Conservation (phyloP, 1,139 yeast genomes). For the Protomyces arabidopsidicola region DNA sequence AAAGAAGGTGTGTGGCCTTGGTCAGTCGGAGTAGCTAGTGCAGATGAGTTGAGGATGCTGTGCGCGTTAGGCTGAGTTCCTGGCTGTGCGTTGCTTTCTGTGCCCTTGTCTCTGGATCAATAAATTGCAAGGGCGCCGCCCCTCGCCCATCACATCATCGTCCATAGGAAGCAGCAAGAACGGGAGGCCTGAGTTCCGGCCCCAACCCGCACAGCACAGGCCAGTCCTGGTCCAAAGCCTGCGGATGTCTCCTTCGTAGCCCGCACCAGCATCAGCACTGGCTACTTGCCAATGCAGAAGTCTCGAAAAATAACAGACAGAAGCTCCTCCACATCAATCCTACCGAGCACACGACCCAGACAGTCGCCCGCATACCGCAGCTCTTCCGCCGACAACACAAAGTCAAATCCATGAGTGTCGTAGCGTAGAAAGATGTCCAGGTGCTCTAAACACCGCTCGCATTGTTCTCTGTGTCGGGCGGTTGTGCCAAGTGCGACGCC, state of each 20-base stretch:
- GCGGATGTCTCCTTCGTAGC: not conserved
- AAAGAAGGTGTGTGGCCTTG: not conserved
- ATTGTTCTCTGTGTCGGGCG: slow-evolving; percentile 18
- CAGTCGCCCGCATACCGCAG: slow-evolving; percentile 74
- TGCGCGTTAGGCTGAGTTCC: not conserved
- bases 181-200: too few species aligned
- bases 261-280: not conserved
- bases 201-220: too few species aligned
- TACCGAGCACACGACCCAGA: slow-evolving; percentile 86
- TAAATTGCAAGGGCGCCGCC: not conserved
- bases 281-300: slow-evolving; percentile 86
- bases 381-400: slow-evolving; percentile 77
- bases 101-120: too few species aligned
- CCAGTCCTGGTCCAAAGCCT: too few species aligned
- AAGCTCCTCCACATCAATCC: slow-evolving; percentile 84
- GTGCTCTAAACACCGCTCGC: slow-evolving; percentile 11
- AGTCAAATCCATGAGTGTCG: slow-evolving; percentile 44
- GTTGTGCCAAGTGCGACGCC: slow-evolving; percentile 30
- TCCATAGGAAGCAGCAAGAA: too few species aligned
- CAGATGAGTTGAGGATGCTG: not conserved
- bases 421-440: slow-evolving; percentile 1
- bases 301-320: slow-evolving; percentile 85
- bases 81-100: too few species aligned
- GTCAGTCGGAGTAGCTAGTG: not conserved
- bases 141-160: not conserved